Evolutionary conservation across 331 rosid genomes (phyloP).

Genomic region (Arachis monticola): DNA sequence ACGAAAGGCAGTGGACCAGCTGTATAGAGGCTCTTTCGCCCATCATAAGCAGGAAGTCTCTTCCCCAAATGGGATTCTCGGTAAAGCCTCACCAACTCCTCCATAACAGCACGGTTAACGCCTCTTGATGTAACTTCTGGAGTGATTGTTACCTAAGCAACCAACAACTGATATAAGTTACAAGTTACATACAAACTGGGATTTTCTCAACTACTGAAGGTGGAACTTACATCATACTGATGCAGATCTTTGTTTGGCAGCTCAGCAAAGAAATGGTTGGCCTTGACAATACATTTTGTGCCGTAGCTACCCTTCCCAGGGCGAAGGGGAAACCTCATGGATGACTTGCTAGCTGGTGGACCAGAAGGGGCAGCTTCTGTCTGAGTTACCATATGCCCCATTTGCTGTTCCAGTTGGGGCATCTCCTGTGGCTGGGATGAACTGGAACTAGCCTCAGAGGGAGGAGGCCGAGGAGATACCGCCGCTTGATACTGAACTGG

Average conservation of each 20-base stretch:
- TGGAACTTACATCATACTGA: constrained; percentile 86
- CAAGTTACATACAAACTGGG: background rate
- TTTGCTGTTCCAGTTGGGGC: constrained; percentile 45
- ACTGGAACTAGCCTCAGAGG: constrained; percentile 64
- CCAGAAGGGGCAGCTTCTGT: constrained; percentile 50
- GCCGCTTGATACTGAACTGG: constrained; percentile 66
- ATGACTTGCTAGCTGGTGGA: constrained; percentile 73
- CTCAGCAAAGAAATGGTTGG: constrained; percentile 95
- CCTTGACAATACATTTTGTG: constrained; percentile 70
- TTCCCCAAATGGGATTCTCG: constrained; percentile 77
- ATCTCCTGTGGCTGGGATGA: constrained; percentile 57
- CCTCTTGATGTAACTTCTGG: constrained; percentile 90
- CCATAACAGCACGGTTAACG: constrained; percentile 93
- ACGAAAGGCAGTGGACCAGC: constrained; percentile 92
- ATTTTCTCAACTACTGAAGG: background rate
- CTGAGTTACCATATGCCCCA: constrained; percentile 46
- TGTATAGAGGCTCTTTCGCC: constrained; percentile 92
- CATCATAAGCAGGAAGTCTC: constrained; percentile 96
- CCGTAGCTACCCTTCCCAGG: constrained; percentile 92
- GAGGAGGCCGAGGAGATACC: constrained; percentile 57
- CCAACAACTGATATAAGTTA: constrained; percentile 2
- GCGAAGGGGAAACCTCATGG: constrained; percentile 88
- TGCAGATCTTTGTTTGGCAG: constrained; percentile 88
- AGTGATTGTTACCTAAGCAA: constrained; percentile 76
- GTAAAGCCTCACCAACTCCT: constrained; percentile 67